A percentile compares a stretch with the other conserved stretches of the same genome.
Conservation (phyloP, 1,139 yeast genomes). For the Saccharomyces pastorianus region DNA sequence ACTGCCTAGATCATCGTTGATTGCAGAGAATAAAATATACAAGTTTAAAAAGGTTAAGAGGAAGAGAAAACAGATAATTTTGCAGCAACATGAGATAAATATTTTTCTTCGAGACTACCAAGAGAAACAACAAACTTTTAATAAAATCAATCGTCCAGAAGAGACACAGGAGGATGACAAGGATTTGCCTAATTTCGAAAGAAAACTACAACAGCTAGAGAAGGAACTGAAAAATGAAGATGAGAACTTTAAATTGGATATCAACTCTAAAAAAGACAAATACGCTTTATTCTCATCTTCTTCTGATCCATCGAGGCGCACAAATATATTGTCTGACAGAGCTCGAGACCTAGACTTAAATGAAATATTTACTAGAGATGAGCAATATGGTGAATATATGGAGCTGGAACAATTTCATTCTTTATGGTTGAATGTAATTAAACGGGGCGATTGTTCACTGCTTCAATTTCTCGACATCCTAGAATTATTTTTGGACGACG, state of each 20-base stretch:
- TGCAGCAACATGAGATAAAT: slow-evolving; percentile 66
- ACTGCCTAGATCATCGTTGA: not conserved
- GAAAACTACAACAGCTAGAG: slow-evolving; percentile 33
- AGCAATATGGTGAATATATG: slow-evolving; percentile 55
- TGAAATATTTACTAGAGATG: slow-evolving; percentile 48
- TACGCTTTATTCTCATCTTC: slow-evolving; percentile 23
- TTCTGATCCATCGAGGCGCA: slow-evolving; percentile 8
- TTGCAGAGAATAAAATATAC: slow-evolving; percentile 17
- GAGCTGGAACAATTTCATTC: slow-evolving; percentile 49
- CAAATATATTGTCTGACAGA: slow-evolving; percentile 41
- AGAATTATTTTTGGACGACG: slow-evolving; percentile 34
- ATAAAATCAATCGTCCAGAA: not conserved
- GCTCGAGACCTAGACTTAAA: slow-evolving; percentile 45
- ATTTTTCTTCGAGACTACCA: slow-evolving; percentile 44
- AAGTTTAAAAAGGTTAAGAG: slow-evolving; percentile 33
- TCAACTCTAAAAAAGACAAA: slow-evolving; percentile 14
- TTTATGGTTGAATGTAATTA: slow-evolving; percentile 41
- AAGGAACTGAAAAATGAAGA: slow-evolving; percentile 28
- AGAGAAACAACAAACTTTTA: slow-evolving; percentile 28
- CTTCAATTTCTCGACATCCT: slow-evolving; percentile 40
- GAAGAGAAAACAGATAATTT: slow-evolving; percentile 35
- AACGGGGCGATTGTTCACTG: slow-evolving; percentile 36
- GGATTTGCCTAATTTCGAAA: slow-evolving; percentile 40
- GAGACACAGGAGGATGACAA: not conserved
- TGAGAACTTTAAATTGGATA: slow-evolving; percentile 31